Evolutionary conservation across 2,329 filamentous ascomycete genomes (phyloP).

Genomic region (Aspergillus ochraceoroseus): DNA sequence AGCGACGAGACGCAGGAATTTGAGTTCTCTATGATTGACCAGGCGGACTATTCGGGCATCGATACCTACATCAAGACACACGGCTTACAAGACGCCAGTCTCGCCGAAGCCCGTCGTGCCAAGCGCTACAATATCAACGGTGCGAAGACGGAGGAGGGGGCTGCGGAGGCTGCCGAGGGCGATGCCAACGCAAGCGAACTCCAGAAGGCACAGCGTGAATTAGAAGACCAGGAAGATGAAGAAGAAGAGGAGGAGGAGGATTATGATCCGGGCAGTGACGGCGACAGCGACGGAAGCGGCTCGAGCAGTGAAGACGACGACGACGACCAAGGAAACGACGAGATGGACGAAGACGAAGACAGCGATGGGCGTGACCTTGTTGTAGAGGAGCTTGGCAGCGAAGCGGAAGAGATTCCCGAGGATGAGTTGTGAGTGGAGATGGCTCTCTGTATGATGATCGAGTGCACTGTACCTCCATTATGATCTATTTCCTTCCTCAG

Average conservation of each 20-base stretch:
- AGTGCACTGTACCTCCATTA: background rate
- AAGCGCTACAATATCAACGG: constrained; percentile 55
- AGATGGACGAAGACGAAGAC: constrained; percentile 27
- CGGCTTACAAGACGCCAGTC: constrained; percentile 57
- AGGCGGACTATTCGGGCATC: constrained; percentile 58
- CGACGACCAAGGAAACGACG: constrained; percentile 30
- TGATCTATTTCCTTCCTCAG: constrained; percentile 1
- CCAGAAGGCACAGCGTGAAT: constrained; percentile 53
- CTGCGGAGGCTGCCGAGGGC: constrained; percentile 22
- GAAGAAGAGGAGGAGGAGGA: constrained; percentile 50
- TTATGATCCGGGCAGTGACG: constrained; percentile 49
- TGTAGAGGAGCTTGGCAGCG: constrained; percentile 42
- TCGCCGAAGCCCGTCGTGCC: constrained; percentile 56
- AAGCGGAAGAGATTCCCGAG: constrained; percentile 40
- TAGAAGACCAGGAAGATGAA: constrained; percentile 48
- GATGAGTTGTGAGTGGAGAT: constrained; percentile 24
- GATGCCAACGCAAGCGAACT: constrained; percentile 52
- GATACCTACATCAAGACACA: constrained; percentile 59
- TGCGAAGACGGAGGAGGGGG: constrained; percentile 29
- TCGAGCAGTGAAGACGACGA: constrained; percentile 42
- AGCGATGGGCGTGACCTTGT: constrained; percentile 36
- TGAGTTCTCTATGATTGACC: constrained; percentile 63
- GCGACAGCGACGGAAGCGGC: constrained; percentile 47
- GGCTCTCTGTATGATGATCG: constrained; percentile 1
- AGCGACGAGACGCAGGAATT: constrained; percentile 51